Conservation (phyloP, 352 stramenopile species). For the Phytophthora colocasiae region DNA sequence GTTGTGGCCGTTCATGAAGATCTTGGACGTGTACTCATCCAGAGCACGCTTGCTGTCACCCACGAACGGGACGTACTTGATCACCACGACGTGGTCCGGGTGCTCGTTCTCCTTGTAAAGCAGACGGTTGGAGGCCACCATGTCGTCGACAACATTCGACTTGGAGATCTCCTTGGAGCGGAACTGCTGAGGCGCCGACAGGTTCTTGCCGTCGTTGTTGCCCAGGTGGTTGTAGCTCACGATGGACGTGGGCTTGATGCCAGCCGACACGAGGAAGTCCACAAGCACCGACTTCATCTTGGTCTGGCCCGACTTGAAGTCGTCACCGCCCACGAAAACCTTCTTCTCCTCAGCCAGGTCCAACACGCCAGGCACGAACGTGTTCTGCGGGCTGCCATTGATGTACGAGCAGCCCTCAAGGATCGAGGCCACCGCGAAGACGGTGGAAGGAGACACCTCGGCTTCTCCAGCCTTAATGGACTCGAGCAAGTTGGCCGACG, state of each 20-base stretch:
- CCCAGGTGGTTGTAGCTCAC: constrained; percentile 99
- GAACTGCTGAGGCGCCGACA: constrained; percentile 99
- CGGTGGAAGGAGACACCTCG: constrained; percentile 96
- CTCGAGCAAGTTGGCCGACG: constrained; percentile 95
- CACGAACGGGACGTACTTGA: constrained; percentile 99
- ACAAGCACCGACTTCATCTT: constrained; percentile 99
- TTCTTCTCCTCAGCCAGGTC: constrained; percentile 95
- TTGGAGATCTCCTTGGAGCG: constrained; percentile 99
- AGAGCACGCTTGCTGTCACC: constrained; percentile 99
- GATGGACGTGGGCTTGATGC: constrained; percentile 99
- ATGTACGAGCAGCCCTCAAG: constrained; percentile 99
- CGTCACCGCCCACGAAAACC: constrained; percentile 98
- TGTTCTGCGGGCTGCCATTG: constrained; percentile 99
- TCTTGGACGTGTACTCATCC: constrained; percentile 99
- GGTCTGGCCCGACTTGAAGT: constrained; percentile 99
- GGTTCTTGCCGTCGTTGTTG: constrained; percentile 99
- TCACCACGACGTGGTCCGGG: constrained; percentile 99
- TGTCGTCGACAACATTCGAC: constrained; percentile 99
- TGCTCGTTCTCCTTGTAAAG: constrained; percentile 99
- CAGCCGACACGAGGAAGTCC: constrained; percentile 99
- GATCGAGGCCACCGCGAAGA: constrained; percentile 99
- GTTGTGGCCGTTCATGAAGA: constrained; percentile 99
- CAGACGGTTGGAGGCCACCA: constrained; percentile 97
- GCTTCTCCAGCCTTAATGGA: constrained; percentile 96
- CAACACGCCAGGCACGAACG: constrained; percentile 98